Conservation (phyloP, 2,329 filamentous ascomycete species). For the Cordyceps tenuipes region DNA sequence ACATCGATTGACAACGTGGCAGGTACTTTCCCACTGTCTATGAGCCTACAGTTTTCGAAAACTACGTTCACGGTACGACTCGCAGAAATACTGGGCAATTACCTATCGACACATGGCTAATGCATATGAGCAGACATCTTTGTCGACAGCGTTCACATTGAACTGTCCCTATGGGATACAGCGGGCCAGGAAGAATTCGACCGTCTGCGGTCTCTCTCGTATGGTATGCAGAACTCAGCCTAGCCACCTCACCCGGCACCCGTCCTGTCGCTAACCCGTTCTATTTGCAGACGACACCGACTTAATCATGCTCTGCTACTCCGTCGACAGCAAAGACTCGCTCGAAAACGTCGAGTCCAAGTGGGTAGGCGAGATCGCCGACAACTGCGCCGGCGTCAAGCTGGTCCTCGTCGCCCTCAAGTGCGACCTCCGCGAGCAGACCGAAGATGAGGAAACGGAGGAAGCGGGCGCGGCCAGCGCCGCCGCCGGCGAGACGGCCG, state of each 20-base stretch:
- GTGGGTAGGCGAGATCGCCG: slow-evolving; percentile 95
- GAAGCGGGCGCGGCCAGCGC: slow-evolving; percentile 41
- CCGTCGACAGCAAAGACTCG: slow-evolving; percentile 90
- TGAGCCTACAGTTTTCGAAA: slow-evolving; percentile 97
- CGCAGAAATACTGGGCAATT: background rate
- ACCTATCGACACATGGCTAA: slow-evolving; percentile 11
- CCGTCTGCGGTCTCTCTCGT: slow-evolving; percentile 85
- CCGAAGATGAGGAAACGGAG: slow-evolving; percentile 60
- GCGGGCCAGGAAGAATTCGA: slow-evolving; percentile 99
- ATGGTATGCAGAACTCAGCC: slow-evolving; percentile 47
- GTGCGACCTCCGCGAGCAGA: slow-evolving; percentile 82
- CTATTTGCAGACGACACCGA: slow-evolving; percentile 65
- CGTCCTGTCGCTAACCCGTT: background rate
- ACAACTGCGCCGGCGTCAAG: slow-evolving; percentile 94
- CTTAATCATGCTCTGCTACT: slow-evolving; percentile 98
- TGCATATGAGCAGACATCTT: slow-evolving; percentile 66
- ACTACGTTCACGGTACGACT: slow-evolving; percentile 85
- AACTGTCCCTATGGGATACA: slow-evolving; percentile 96
- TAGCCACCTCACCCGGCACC: background rate
- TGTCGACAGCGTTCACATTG: slow-evolving; percentile 93
- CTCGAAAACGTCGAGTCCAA: slow-evolving; percentile 98
- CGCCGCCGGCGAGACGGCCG: slow-evolving; percentile 21
- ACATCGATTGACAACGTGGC: slow-evolving; percentile 11
- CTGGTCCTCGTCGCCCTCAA: slow-evolving; percentile 93
- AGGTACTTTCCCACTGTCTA: slow-evolving; percentile 98